Percentiles rank a stretch among this genome's conserved stretches.
Evolutionary conservation across 345 rosid genomes (phyloP).

Genomic region (Conringia planisiliqua): DNA sequence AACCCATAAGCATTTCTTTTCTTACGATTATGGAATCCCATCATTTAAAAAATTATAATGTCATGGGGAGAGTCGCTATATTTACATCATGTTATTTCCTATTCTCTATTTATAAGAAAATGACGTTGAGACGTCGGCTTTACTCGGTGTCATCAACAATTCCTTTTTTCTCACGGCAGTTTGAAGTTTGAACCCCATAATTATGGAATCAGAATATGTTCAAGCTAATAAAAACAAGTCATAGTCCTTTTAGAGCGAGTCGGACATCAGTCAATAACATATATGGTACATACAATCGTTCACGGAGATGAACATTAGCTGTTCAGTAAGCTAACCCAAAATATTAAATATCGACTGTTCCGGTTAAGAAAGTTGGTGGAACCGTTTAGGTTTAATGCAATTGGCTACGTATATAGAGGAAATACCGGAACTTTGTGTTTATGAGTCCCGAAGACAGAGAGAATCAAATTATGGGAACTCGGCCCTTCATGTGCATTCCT

Average conservation of each 20-base stretch:
- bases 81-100: no score
- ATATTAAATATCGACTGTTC: neutral
- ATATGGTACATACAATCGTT: neutral
- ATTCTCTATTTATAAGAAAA: no score
- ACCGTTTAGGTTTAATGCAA: neutral
- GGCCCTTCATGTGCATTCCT: constrained; percentile 32
- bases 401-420: neutral
- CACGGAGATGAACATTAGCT: neutral
- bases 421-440: constrained; percentile 17
- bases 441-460: constrained; percentile 62
- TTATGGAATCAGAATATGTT: no score
- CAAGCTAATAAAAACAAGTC: no score
- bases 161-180: no score
- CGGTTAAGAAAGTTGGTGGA: neutral
- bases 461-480: constrained; percentile 44
- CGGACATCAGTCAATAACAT: no score
- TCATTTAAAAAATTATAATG: neutral
- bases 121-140: neutral
- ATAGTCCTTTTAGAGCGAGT: no score
- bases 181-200: no score
- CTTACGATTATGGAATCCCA: no score
- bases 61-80: neutral
- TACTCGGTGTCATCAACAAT: neutral
- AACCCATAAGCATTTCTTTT: neutral
- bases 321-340: neutral